A percentile compares a stretch with the other conserved stretches of the same genome.
These are phyloP conservation scores for Agaricus sinodeliciosus DNA, from an alignment of 768 basidiomycete species.

Conservation along the genomic window DNA sequence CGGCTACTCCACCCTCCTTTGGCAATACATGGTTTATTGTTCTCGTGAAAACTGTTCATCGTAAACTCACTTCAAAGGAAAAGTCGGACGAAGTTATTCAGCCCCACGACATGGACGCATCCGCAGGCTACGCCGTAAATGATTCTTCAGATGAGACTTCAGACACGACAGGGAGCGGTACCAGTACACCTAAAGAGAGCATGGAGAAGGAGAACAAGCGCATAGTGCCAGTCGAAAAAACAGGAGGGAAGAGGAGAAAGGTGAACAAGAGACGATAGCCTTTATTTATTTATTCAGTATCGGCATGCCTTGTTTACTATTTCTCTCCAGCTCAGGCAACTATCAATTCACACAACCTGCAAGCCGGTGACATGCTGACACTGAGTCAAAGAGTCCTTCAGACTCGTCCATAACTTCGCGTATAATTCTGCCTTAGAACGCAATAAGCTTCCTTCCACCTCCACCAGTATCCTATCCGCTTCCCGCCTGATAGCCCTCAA, in stretches of 20 bases:
- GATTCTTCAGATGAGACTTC: slow-evolving; percentile 38
- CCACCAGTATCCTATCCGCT: not conserved
- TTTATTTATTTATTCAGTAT: not conserved
- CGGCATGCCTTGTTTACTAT: too few species aligned
- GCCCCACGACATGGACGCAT: not conserved
- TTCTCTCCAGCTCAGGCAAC: too few species aligned
- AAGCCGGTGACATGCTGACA: not conserved
- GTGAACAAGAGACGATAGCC: slow-evolving; percentile 40
- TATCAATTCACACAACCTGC: too few species aligned
- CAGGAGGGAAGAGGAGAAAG: slow-evolving; percentile 63
- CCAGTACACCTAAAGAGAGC: slow-evolving; percentile 29
- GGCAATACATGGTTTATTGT: slow-evolving; percentile 65
- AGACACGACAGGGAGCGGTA: slow-evolving; percentile 36
- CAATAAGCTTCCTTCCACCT: not conserved
- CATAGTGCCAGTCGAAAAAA: slow-evolving; percentile 37
- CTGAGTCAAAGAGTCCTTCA: not conserved
- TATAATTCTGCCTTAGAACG: not conserved
- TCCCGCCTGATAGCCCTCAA: not conserved
- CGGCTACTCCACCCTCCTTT: slow-evolving; percentile 51
- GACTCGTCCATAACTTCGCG: not conserved
- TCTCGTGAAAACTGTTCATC: slow-evolving; percentile 30
- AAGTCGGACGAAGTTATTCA: slow-evolving; percentile 8
- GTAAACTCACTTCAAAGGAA: slow-evolving; percentile 22
- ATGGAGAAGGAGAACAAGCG: slow-evolving; percentile 18
- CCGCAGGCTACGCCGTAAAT: slow-evolving; percentile 16